phyloP scores from a whole-genome alignment of 805 yeast genomes.

The Yarrowia hollandica region DNA sequence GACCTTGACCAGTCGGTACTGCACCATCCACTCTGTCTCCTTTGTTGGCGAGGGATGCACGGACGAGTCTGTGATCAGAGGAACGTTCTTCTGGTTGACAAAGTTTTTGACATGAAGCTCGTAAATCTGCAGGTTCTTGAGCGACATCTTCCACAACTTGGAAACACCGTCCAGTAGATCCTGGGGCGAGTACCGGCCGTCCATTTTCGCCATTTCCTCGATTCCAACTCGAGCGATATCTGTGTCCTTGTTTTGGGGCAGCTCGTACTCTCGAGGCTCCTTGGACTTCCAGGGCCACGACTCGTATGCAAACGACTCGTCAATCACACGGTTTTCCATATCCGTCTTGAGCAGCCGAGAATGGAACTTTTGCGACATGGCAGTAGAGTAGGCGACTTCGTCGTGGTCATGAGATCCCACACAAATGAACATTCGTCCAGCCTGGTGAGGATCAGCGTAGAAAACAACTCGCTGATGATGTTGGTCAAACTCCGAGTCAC shows the following conservation, averaged over 20 bases:
- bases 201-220: not conserved
- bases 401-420: conserved; percentile 4
- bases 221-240: not conserved
- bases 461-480: conserved; percentile 12
- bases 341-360: not conserved
- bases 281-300: conserved; percentile 20
- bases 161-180: not conserved
- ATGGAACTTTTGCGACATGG: conserved; percentile 17
- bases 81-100: conserved; percentile 8
- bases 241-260: not conserved
- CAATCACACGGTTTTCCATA: not conserved
- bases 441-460: conserved; percentile 10
- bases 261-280: not conserved
- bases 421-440: conserved; percentile 16
- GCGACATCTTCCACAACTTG: not conserved
- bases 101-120: conserved; percentile 22
- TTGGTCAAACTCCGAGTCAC: not conserved
- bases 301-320: not conserved
- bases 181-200: not conserved
- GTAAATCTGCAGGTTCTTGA: not conserved
- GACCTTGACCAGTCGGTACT: conserved; percentile 7
- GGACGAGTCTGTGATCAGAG: not conserved
- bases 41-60: conserved; percentile 8
- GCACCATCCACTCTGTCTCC: conserved; percentile 25
- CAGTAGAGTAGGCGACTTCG: not conserved